Base-by-base conservation (phyloP, 306 rosid species). In the Vigna unguiculata region DNA sequence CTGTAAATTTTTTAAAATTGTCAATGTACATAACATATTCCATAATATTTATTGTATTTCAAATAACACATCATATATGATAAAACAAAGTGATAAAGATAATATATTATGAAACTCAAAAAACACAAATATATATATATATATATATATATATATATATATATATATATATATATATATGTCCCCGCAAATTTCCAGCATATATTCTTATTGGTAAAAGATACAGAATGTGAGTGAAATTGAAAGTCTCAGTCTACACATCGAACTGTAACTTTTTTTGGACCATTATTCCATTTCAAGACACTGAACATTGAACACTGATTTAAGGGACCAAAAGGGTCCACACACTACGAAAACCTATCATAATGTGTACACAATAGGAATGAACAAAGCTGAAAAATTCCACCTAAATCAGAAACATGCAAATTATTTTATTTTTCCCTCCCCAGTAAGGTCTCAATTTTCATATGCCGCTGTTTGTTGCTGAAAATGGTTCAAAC, bases 401-500 rank as follows among this genome's bases (percentile, higher is more conserved):
- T 45, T 17, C 19, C 15, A 74, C 49, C 60, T 53, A 13, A 8
- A 34, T 30, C 54, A 52, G 34, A 52, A 20, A 52, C 49, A 32
- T 71, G 36, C 76, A 52, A 12, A 52, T 52, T 52, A 34, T 71
- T 34, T 70, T 60, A 51, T 71, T 51, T 61, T 70, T 25, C 58
- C 45, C 43, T 30, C 40, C 21, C 46, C n/a, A 10, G 24, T 25
- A 82, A 82, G 38, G 21, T 38, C 47, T 75, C 51, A 59, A 53
- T 53, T 54, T 76, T 63, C 83, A 72, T 25, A 70, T 15, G 80
- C 30, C 38, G 61, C 64, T 46, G 43, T 66, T 62, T 48, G 84
- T 60, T 66, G 84, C 85, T 58, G 82, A 80, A 62, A 82, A 80
- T 79, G 87, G 69, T 69, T 76, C 74, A 80, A 74, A 47, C 72